These are phyloP conservation scores for Boletus reticulatus DNA, from an alignment of 768 basidiomycete genomes.

Conservation along the genomic window DNA sequence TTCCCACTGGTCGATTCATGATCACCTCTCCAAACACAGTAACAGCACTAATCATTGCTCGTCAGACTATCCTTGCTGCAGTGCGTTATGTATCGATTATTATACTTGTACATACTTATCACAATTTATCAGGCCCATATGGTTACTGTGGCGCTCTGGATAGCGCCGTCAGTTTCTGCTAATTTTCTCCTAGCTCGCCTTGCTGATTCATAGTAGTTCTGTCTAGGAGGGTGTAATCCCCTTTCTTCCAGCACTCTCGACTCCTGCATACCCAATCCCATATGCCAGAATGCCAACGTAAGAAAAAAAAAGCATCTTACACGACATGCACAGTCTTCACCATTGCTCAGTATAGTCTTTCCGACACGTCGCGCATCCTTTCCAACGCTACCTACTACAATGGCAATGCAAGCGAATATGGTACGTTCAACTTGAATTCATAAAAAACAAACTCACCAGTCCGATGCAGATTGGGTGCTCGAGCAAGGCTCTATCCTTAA, in stretches of 20 bases:
- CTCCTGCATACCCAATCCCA: conserved; percentile 70
- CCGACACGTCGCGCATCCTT: conserved; percentile 64
- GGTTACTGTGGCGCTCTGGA: conserved; percentile 46
- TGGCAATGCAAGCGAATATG: conserved; percentile 71
- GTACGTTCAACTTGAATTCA: conserved; percentile 30
- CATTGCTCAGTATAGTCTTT: conserved; percentile 51
- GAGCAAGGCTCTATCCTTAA: conserved; percentile 66
- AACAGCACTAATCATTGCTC: conserved; percentile 37
- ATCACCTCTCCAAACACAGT: conserved; percentile 19
- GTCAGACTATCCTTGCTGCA: conserved; percentile 43
- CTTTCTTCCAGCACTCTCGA: conserved; percentile 57
- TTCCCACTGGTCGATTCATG: not conserved
- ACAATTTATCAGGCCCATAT: conserved; percentile 40
- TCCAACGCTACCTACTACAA: conserved; percentile 65
- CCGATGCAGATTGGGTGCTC: conserved; percentile 61
- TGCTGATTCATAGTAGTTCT: conserved; percentile 49
- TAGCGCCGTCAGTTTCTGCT: conserved; percentile 25
- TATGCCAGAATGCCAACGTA: conserved; percentile 65
- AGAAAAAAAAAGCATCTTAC: conserved; percentile 13
- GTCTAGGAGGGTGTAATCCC: conserved; percentile 86
- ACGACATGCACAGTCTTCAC: not conserved
- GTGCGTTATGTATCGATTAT: conserved; percentile 25
- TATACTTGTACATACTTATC: not conserved
- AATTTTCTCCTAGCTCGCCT: not conserved
- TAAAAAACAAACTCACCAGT: not conserved